Conservation (phyloP, 164 flowering plant species). For the Santalum album region DNA sequence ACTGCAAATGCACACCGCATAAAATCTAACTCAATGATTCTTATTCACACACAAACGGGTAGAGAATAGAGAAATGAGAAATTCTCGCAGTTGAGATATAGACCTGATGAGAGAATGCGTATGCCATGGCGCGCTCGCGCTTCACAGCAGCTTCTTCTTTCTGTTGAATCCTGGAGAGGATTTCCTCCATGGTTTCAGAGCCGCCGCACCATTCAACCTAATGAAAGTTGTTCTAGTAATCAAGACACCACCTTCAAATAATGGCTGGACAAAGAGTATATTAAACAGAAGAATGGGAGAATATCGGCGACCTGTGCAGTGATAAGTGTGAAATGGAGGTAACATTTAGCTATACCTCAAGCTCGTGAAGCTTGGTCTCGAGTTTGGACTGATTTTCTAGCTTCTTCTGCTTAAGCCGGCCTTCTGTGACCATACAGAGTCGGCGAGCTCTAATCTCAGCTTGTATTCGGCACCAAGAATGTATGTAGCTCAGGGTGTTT, state of each 20-base stretch:
- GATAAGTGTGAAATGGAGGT: background rate
- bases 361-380: slow-evolving; percentile 25
- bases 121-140: slow-evolving; percentile 31
- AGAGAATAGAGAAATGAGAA: background rate
- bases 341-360: slow-evolving; percentile 17
- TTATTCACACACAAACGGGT: background rate
- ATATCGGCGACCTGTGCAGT: too few species aligned
- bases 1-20: slow-evolving; percentile 19
- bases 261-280: too few species aligned
- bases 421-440: slow-evolving; percentile 22
- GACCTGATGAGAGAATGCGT: slow-evolving; percentile 36
- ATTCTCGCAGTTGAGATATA: background rate
- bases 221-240: too few species aligned
- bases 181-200: slow-evolving; percentile 32
- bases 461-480: slow-evolving; percentile 28
- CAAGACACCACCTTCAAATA: too few species aligned
- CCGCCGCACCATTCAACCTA: slow-evolving; percentile 32
- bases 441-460: slow-evolving; percentile 21
- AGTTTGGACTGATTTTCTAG: slow-evolving; percentile 24
- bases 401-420: slow-evolving; percentile 21
- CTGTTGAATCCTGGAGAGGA: slow-evolving; percentile 25
- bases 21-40: background rate
- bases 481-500: slow-evolving; percentile 14
- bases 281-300: too few species aligned
- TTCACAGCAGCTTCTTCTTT: slow-evolving; percentile 30